phyloP scores from a whole-genome alignment of 768 basidiomycete species.

The Lepiota venenata region DNA sequence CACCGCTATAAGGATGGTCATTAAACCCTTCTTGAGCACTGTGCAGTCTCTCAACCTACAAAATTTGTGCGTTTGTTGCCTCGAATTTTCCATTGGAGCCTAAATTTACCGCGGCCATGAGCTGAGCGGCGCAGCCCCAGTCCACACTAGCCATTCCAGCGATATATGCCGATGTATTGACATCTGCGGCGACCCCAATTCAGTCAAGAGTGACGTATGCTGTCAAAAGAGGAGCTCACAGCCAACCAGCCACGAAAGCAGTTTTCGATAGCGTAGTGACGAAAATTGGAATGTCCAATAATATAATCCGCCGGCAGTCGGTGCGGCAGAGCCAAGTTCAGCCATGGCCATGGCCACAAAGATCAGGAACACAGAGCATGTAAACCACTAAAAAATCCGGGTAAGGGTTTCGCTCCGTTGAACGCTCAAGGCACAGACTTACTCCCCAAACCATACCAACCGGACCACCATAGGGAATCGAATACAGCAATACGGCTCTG shows the following conservation, averaged over 20 bases:
- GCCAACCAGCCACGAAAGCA: slow-evolving; percentile 53
- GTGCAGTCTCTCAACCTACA: slow-evolving; percentile 27
- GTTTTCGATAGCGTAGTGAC: slow-evolving; percentile 38
- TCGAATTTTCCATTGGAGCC: slow-evolving; percentile 41
- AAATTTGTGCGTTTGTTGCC: slow-evolving; percentile 43
- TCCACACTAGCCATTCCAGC: slow-evolving; percentile 53
- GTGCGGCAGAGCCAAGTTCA: slow-evolving; percentile 65
- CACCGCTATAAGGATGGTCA: slow-evolving; percentile 40
- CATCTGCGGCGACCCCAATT: slow-evolving; percentile 32
- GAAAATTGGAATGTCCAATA: slow-evolving; percentile 49
- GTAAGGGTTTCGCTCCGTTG: no score
- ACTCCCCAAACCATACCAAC: slow-evolving; percentile 75
- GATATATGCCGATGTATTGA: slow-evolving; percentile 50
- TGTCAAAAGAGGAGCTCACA: slow-evolving; percentile 27
- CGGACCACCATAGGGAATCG: slow-evolving; percentile 66
- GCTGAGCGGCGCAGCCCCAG: slow-evolving; percentile 62
- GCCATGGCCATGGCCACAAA: slow-evolving; percentile 66
- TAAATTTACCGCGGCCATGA: slow-evolving; percentile 64
- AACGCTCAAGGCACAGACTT: background rate
- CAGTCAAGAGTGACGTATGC: background rate
- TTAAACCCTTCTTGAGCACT: no score
- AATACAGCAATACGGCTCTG: slow-evolving; percentile 41
- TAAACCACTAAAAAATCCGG: slow-evolving; percentile 51
- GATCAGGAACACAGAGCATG: slow-evolving; percentile 60
- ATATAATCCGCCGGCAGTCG: slow-evolving; percentile 66